Evolutionary conservation across 345 rosid genomes (phyloP).

Genomic region (Citrus reticulata): DNA sequence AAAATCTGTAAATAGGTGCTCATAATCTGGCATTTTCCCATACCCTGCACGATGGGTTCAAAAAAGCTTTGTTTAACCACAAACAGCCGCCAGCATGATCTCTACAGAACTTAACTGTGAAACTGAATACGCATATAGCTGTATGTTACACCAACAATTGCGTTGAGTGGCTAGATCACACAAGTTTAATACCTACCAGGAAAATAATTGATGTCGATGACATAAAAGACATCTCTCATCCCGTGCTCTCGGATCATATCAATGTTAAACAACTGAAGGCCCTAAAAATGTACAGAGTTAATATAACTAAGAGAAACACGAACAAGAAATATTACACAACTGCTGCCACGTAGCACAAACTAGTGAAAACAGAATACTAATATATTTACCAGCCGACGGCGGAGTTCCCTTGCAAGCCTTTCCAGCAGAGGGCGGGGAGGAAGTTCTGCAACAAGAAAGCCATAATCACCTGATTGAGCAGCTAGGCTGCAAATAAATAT

Average conservation of each 20-base stretch:
- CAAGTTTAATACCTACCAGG: slow-evolving; percentile 52
- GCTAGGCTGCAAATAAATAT: not conserved
- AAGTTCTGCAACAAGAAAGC: slow-evolving; percentile 52
- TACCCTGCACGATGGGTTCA: slow-evolving; percentile 46
- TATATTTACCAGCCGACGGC: slow-evolving; percentile 50
- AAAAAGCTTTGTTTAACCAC: not conserved
- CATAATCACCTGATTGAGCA: slow-evolving; percentile 9
- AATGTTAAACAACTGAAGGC: slow-evolving; percentile 76
- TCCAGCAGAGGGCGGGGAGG: slow-evolving; percentile 83
- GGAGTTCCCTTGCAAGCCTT: slow-evolving; percentile 73
- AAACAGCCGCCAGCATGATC: too few species aligned
- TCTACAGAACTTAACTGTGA: not conserved
- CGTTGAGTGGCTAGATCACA: not conserved
- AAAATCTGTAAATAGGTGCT: slow-evolving; percentile 80
- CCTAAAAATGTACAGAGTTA: slow-evolving; percentile 36
- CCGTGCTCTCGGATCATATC: slow-evolving; percentile 87
- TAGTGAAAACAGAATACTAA: not conserved
- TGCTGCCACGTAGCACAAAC: slow-evolving; percentile 4
- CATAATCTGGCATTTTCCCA: slow-evolving; percentile 89
- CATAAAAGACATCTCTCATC: slow-evolving; percentile 65
- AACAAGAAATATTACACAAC: not conserved
- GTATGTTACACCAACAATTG: not conserved
- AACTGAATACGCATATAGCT: not conserved
- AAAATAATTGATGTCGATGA: slow-evolving; percentile 91
- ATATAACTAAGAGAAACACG: not conserved